Base-by-base conservation (phyloP, 2,329 filamentous ascomycete species). In the Xylariales sp. region DNA sequence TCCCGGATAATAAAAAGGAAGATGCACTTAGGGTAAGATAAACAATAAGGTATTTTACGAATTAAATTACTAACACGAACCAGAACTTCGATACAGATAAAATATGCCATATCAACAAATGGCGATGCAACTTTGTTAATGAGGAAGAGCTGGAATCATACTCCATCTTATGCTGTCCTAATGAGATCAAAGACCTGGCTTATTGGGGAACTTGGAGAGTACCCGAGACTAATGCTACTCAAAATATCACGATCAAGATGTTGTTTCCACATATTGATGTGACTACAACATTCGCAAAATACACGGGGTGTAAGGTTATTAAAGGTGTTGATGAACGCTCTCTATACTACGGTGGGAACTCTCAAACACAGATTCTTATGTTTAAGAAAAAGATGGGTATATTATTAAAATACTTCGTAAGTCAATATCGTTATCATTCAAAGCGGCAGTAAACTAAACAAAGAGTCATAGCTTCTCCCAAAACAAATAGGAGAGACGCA, bases 391-490 rank as follows among this genome's bases (percentile, higher is more conserved):
- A 42, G 21, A 16, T 44, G 16, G 32, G 33, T 17, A 40, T 17
- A 13, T 11, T 42, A 10, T 14, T 38, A 5, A 40, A 37, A 16
- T 42, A 42, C 23, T 32, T 37, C 24, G 42, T 44, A 15, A 29
- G 42, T 28, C 6, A 27, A 27, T 5, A 25, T n/a, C 8, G 6
- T 18, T 5, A 14, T 17, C 3, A 3, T 24, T 15, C 3, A 3
- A 27, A 4, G 10, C 3, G 5, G 19, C 4, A 25, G 7, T 24
- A 6, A 10, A 19, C 32, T 24, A n/a, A 17, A 25, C 12, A 37
- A 15, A 6, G 15, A 14, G 14, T 30, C 6, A 13, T 25, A 23
- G 24, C 8, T 8, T 8, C 18, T 30, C 11, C n/a, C 21, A 14
- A n/a, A 13, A 14, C 14, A 24, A 13, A 12, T 33, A 15, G 23